Base-by-base conservation (phyloP, 805 yeast genomes). In the Monosporozyma unispora region DNA sequence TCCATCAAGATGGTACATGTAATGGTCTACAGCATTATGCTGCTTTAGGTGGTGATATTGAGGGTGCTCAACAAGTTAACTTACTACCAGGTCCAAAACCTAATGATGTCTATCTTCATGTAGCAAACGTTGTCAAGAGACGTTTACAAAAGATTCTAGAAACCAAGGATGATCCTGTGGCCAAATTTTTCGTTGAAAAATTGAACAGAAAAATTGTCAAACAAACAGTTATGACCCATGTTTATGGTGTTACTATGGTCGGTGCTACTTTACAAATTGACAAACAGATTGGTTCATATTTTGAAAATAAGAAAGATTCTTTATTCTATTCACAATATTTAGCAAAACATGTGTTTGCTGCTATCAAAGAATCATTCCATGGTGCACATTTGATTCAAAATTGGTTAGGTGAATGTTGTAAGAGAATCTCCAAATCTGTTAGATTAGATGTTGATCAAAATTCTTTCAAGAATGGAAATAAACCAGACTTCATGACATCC, bases 191-290 rank as follows among this genome's bases (percentile, higher is more conserved):
- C 39, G 71, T 76, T 50, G 85, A 82, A 47, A 76, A 80, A 52
- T 78, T 91, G 50, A 77, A 82, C 18, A 78, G 99, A 58, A 91
- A 91, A 63, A 83, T 93, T 44, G 96, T 93, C 35, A 91, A 91
- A 63, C 99, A 91, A 65, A 88, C 99, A 0, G 98, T 91, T 23
- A 91, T 91, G 99, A 91, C 99, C 0, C 90, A 89, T 60, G 99
- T 91, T 35, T 91, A 91, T 63, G 99, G 99, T 59, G 99, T 91
- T 11, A 91, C 99, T 0, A 88, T 78, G 62, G 78, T 87, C 53
- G 99, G 99, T 16, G 99, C 98, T 0, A 79, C 87, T 16, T 83
- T 82, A 3, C 99, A 91, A 69, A 88, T 91, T 60, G 78, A 80
- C 50, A 85, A 82, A 60, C 90, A 90, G 62, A 70, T 91, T 49